These are phyloP conservation scores for Trichoderma sp. DNA, from an alignment of 2,329 filamentous ascomycete species.

Conservation along the genomic window DNA sequence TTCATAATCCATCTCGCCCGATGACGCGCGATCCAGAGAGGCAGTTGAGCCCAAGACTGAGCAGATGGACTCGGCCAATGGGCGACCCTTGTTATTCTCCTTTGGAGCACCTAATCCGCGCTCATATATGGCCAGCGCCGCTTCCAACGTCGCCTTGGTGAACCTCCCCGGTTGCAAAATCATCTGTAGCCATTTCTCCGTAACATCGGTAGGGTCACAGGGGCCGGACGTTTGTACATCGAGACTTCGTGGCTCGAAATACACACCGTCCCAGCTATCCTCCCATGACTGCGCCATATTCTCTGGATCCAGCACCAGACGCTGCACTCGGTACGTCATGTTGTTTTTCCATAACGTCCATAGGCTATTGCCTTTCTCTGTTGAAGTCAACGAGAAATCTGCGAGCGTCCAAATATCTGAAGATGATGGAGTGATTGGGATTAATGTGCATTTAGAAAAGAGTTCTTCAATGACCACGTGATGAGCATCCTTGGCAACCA, in stretches of 20 bases:
- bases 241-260: slow-evolving; percentile 55
- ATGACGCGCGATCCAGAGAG: slow-evolving; percentile 57
- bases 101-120: slow-evolving; percentile 48
- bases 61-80: slow-evolving; percentile 74
- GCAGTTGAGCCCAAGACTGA: slow-evolving; percentile 68
- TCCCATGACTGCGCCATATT: slow-evolving; percentile 61
- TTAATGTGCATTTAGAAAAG: slow-evolving; percentile 58
- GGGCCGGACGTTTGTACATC: slow-evolving; percentile 57
- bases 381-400: slow-evolving; percentile 65
- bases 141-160: slow-evolving; percentile 74
- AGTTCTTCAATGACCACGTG: slow-evolving; percentile 66
- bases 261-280: slow-evolving; percentile 67
- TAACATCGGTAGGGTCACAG: slow-evolving; percentile 65
- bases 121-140: slow-evolving; percentile 78
- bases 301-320: slow-evolving; percentile 68
- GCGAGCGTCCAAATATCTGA: slow-evolving; percentile 77
- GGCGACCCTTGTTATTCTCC: slow-evolving; percentile 46
- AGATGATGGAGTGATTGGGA: slow-evolving; percentile 66
- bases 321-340: slow-evolving; percentile 71
- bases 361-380: slow-evolving; percentile 54
- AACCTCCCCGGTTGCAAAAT: slow-evolving; percentile 83
- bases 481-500: slow-evolving; percentile 64
- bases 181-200: slow-evolving; percentile 82
- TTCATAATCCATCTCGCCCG: slow-evolving; percentile 69
- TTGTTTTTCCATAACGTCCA: slow-evolving; percentile 88